Conservation (phyloP, 164 flowering plant genomes). For the Berberis vulgaris region DNA sequence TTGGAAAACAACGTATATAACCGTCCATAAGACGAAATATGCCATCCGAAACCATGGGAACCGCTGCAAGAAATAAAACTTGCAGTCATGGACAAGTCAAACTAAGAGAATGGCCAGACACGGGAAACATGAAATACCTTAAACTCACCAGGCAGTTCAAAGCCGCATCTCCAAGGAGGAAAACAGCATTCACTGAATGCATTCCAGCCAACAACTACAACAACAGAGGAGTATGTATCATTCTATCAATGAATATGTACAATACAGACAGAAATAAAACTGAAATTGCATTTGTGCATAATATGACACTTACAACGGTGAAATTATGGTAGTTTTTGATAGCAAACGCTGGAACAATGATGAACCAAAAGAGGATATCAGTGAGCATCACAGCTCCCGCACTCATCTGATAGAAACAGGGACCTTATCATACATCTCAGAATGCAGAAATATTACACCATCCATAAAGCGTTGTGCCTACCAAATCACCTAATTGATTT, state of each 20-base stretch:
- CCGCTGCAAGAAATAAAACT: constrained; percentile 29
- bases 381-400: constrained; percentile 97
- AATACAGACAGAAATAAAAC: no score
- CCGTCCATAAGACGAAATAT: constrained; percentile 79
- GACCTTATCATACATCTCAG: not conserved
- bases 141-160: constrained; percentile 70
- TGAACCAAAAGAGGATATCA: constrained; percentile 89
- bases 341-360: constrained; percentile 77
- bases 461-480: no score
- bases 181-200: constrained; percentile 83
- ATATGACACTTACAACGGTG: constrained; percentile 54
- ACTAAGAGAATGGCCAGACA: not conserved
- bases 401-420: constrained; percentile 42
- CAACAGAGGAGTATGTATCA: not conserved
- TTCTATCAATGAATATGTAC: not conserved
- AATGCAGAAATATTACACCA: no score
- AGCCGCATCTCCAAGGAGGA: constrained; percentile 75
- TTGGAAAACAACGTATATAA: constrained; percentile 56
- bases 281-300: not conserved
- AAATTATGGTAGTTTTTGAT: constrained; percentile 50
- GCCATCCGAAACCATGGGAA: constrained; percentile 86
- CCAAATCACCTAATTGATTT: no score
- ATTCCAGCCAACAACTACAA: constrained; percentile 61
- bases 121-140: not conserved
- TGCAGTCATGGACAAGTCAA: not conserved